Evolutionary conservation across 2,329 filamentous ascomycete genomes (phyloP), one percentile per base, ranked within the genome.

Genomic region (Fusarium mundagurra): DNA sequence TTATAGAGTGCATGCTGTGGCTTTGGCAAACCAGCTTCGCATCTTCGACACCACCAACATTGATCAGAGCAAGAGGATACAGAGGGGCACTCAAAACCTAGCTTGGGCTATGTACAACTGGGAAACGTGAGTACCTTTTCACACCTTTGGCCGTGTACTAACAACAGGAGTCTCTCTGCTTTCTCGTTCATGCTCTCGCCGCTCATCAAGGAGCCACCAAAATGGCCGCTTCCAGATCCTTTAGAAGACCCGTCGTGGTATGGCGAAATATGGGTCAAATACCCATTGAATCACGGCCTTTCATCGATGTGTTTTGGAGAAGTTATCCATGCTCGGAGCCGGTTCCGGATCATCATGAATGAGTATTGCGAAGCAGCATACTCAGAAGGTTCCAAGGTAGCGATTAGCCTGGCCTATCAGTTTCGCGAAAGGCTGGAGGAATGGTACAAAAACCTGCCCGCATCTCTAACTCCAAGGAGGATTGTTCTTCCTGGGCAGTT

Each of bases 21-120:
- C 75, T 0, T 72, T 86, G 67, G 82, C 82, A 5, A 59, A 78
- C 1, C 71, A 80, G 8, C 71, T 85, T 6, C 63, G 77, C 3
- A 70, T 85, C 4, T 83, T 84, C 20, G 65, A 78, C 22, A 43
- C 33, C 17, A 4, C 18, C 2, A 33, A 73, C 13, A 59, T 76
- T 5, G 61, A 27, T 17, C 34, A 48, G 44, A 71, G 47, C 64
- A 75, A 76, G 31, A 77, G 72, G 38, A 63, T 72, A 39, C 67
- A 58, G 3, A 62, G 77, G 4, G 78, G 73, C 1, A 69, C 47
- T 33, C 76, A 67, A 10, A 80, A 79, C 31, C 80, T 82, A 0
- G 82, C 83, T 0, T 84, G 83, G 83, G 70, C 78, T 18, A 39
- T 84, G 29, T 85, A 79, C 34, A 81, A 79, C 20, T 83, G 78